A percentile compares a stretch with the other conserved stretches of the same genome.
These are phyloP conservation scores for Myxozyma nipponensis DNA, from an alignment of 805 yeast species.

Conservation along the genomic window DNA sequence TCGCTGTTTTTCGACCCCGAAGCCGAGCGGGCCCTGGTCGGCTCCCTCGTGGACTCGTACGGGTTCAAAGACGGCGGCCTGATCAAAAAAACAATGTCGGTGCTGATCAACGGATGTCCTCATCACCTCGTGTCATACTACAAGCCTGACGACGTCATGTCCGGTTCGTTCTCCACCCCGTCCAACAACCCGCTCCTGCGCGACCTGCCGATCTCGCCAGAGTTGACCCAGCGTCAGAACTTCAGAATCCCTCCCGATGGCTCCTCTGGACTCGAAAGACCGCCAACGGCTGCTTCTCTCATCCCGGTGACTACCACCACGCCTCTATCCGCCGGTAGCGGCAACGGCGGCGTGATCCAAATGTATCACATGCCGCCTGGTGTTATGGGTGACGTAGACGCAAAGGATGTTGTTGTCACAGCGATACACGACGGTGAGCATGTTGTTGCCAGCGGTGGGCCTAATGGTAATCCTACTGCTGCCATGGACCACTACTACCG, in stretches of 20 bases:
- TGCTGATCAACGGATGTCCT: conserved; percentile 45
- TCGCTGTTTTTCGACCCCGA: conserved; percentile 24
- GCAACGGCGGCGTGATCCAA: not conserved
- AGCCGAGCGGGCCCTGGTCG: conserved; percentile 47
- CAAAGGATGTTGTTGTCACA: not conserved
- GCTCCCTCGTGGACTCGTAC: conserved; percentile 56
- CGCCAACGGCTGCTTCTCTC: conserved; percentile 6
- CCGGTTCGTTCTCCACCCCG: conserved; percentile 56
- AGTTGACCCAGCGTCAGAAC: conserved; percentile 36
- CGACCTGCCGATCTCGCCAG: conserved; percentile 42
- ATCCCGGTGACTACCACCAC: not conserved
- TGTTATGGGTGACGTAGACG: not conserved
- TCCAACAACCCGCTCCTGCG: conserved; percentile 49
- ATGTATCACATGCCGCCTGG: not conserved
- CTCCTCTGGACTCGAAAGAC: conserved; percentile 19
- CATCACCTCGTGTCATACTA: conserved; percentile 76
- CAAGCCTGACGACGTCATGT: conserved; percentile 65
- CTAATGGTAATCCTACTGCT: not conserved
- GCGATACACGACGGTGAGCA: not conserved
- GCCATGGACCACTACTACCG: conserved; percentile 9
- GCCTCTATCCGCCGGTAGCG: not conserved
- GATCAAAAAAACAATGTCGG: conserved; percentile 75
- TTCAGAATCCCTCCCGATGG: conserved; percentile 38
- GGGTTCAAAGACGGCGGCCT: conserved; percentile 69
- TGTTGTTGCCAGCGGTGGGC: conserved; percentile 1